Evolutionary conservation across 2,329 filamentous ascomycete genomes (phyloP).

Genomic region (Nectriaceae sp.): DNA sequence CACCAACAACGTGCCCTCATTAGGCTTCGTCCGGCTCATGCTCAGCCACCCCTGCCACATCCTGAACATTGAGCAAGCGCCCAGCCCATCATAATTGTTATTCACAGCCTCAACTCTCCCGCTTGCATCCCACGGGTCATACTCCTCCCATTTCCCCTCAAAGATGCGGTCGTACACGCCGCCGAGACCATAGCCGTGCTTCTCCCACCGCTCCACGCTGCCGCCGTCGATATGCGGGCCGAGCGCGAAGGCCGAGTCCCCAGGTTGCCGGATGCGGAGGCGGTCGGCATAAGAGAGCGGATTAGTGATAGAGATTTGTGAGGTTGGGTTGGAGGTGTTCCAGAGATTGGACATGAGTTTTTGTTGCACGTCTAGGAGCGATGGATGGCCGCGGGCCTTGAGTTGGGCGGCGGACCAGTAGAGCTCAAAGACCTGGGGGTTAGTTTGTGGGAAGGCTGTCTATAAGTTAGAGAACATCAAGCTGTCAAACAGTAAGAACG

Average conservation of each 20-base stretch:
- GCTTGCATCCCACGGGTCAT: conserved; percentile 80
- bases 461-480: background rate
- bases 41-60: conserved; percentile 90
- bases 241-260: conserved; percentile 69
- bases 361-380: conserved; percentile 61
- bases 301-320: conserved; percentile 51
- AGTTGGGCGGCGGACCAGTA: conserved; percentile 75
- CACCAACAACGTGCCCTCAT: conserved; percentile 79
- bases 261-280: conserved; percentile 70
- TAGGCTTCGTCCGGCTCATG: conserved; percentile 71
- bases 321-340: conserved; percentile 51
- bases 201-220: conserved; percentile 75
- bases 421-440: conserved; percentile 72
- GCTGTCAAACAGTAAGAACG: background rate
- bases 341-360: conserved; percentile 64
- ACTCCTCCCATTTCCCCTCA: conserved; percentile 74
- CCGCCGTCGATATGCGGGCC: conserved; percentile 76
- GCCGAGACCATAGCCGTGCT: conserved; percentile 64
- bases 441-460: conserved; percentile 63
- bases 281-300: conserved; percentile 72
- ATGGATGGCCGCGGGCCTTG: conserved; percentile 66
- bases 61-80: conserved; percentile 81
- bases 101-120: conserved; percentile 67
- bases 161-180: conserved; percentile 75
- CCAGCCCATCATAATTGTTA: conserved; percentile 79